Conservation (phyloP, 2,329 filamentous ascomycete genomes). For the Mycosphaerelloides madeirae region DNA sequence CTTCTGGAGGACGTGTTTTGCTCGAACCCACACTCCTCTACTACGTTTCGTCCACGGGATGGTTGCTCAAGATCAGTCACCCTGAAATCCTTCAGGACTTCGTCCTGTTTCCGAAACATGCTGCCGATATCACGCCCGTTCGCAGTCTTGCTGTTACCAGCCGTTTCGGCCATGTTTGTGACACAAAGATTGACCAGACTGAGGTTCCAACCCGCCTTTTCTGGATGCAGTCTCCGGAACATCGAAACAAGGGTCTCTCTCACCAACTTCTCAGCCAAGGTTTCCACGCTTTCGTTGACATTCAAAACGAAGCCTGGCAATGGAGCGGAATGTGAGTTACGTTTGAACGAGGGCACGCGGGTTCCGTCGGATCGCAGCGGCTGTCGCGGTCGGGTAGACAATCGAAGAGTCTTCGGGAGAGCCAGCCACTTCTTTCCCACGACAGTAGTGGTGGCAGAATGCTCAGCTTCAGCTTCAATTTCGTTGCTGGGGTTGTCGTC, state of each 20-base stretch:
- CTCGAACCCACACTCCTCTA: neutral
- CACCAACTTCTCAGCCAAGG: slow-evolving; percentile 64
- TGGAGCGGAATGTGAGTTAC: slow-evolving; percentile 70
- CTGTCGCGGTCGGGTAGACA: slow-evolving; percentile 66
- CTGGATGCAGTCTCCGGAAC: slow-evolving; percentile 68
- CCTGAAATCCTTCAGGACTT: slow-evolving; percentile 63
- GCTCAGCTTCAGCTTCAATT: slow-evolving; percentile 20
- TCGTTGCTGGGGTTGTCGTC: slow-evolving; percentile 24
- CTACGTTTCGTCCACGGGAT: neutral
- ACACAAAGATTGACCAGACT: slow-evolving; percentile 83
- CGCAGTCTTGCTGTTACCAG: slow-evolving; percentile 40
- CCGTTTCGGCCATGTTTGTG: slow-evolving; percentile 66
- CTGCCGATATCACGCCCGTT: slow-evolving; percentile 68
- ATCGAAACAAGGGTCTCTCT: slow-evolving; percentile 64
- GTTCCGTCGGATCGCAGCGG: slow-evolving; percentile 50
- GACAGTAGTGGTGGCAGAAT: slow-evolving; percentile 1
- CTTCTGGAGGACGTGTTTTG: neutral
- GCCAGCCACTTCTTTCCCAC: slow-evolving; percentile 61
- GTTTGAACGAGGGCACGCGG: slow-evolving; percentile 57
- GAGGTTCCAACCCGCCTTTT: slow-evolving; percentile 69
- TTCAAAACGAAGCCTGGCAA: slow-evolving; percentile 71
- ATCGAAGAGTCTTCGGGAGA: slow-evolving; percentile 72
- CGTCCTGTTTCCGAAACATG: slow-evolving; percentile 77
- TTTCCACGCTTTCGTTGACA: slow-evolving; percentile 53
- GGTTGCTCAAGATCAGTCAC: slow-evolving; percentile 42